These are phyloP conservation scores for Penicillium sp. DNA, from an alignment of 2,329 filamentous ascomycete genomes.

Conservation along the genomic window DNA sequence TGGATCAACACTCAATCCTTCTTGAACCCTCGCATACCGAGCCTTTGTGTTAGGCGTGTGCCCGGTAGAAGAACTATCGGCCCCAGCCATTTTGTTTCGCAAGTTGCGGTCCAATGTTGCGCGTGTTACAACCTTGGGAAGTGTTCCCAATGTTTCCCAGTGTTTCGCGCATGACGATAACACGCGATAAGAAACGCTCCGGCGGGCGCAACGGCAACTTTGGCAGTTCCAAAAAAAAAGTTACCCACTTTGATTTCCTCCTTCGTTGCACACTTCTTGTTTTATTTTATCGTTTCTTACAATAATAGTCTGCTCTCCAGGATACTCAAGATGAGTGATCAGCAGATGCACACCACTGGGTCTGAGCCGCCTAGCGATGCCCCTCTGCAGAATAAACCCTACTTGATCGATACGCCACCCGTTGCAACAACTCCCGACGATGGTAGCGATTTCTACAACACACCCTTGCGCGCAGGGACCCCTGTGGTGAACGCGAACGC, in stretches of 20 bases:
- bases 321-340: constrained; percentile 35
- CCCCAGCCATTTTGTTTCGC: constrained; percentile 16
- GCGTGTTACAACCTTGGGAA: no score
- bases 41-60: constrained; percentile 30
- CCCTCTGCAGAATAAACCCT: constrained; percentile 32
- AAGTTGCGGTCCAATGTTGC: constrained; percentile 2
- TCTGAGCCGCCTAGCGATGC: constrained; percentile 23
- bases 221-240: constrained; percentile 35
- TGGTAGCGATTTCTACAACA: constrained; percentile 50
- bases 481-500: constrained; percentile 24
- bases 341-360: constrained; percentile 17
- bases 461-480: constrained; percentile 36
- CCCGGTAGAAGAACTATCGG: constrained; percentile 15
- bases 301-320: constrained; percentile 1
- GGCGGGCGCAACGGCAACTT: constrained; percentile 32
- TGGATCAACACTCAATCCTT: neutral
- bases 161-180: constrained; percentile 25
- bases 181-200: constrained; percentile 33
- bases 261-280: neutral
- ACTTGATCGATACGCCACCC: constrained; percentile 35
- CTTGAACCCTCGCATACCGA: constrained; percentile 26
- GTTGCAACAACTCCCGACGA: constrained; percentile 39
- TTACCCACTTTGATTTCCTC: constrained; percentile 15
- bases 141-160: neutral
- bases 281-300: constrained; percentile 12